Base-by-base conservation (phyloP, 176 grass and related monocot genomes). In the Rhipidocladum racemiflorum region DNA sequence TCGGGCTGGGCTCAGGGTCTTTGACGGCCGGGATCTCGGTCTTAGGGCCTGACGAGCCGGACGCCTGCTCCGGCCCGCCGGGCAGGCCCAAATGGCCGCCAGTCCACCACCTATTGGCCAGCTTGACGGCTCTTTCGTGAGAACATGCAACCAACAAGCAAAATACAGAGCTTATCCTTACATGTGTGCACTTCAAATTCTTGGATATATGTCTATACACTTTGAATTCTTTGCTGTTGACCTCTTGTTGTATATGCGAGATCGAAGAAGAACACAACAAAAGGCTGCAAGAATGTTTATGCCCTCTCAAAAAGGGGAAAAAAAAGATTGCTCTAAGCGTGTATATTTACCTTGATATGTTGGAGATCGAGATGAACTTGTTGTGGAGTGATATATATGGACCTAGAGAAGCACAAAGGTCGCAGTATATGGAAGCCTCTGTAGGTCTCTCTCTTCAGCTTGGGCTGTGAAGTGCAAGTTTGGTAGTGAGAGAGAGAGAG, bases 81-180 rank as follows among this genome's bases (percentile, higher is more conserved):
- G 77, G 69, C 67, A 94, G 86, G 64, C 88, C 86, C 84, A 92
- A 65, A 53, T 85, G 92, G 48, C 84, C 95, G 10, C 25, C 59
- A 15, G 88, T 28, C 95, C 95, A 97, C 95, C 95, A 97, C 90
- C 81, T 86, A 84, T 97, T 97, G 50, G 95, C 95, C 95, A 97
- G 74, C 81, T 91, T 91, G 77, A 29, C 54, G 13, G 5, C 63
- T 90, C 20, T 16, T 60, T 64, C 21, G 46, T 23, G 32, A 27
- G 45, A 46, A 39, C 27, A 81, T 82, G 74, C 42, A 89, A 81
- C 0, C 34, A 74, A 54, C 35, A 74, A 81, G 56, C 71, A 85
- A 70, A 82, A 72, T 23, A 30, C 55, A 64, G 3, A 64, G 57
- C 73, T 76, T 54, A 64, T n/a, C 13, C 5, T 45, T 18, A 15